Evolutionary conservation across 1,139 yeast species (phyloP), one percentile per base, ranked within the genome.

Genomic region (Pneumocystis murina): DNA sequence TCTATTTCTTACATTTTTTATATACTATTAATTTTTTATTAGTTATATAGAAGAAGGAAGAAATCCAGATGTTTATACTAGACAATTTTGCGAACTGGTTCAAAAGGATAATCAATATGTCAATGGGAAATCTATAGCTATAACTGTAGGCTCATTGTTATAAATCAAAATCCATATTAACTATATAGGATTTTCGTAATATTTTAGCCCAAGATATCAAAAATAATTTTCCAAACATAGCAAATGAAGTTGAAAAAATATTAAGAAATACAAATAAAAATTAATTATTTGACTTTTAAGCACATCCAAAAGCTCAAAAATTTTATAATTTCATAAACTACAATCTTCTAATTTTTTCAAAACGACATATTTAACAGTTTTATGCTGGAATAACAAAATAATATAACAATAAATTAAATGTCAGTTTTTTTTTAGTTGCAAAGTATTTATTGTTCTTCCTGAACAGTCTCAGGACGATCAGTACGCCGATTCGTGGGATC

Each of bases 1-100:
- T 12, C 24, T 48, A n/a, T 48, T 48, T 48, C 30, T 48, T 1
- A 24, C 4, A 48, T 8, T 48, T 48, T 12, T 10, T 24, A 48
- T 20, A 24, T 24, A 24, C 28, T 20, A 7, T 43, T 48, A 24
- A 48, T 16, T 48, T 48, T 48, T 12, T 24, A 48, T 24, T 48
- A 48, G 55, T 48, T 77, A 92, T 72, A 88, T 92, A 60, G 97
- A 92, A 72, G 95, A 90, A 70, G 98, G 98, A 1, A 79, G 98
- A 68, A 92, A 92, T 72, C 98, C 99, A 0, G 97, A 92, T 72
- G 91, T 92, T 61, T 92, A 92, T 74, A 90, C 97, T 0, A 80
- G 98, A 72, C 98, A 94, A 75, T 92, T 92, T 75, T 89, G 91
- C 12, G 98, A 92, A 73, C 88, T 92, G 59, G 86, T 92, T 28